phyloP scores from a whole-genome alignment of 768 basidiomycete species.

The Boletellus sp. region DNA sequence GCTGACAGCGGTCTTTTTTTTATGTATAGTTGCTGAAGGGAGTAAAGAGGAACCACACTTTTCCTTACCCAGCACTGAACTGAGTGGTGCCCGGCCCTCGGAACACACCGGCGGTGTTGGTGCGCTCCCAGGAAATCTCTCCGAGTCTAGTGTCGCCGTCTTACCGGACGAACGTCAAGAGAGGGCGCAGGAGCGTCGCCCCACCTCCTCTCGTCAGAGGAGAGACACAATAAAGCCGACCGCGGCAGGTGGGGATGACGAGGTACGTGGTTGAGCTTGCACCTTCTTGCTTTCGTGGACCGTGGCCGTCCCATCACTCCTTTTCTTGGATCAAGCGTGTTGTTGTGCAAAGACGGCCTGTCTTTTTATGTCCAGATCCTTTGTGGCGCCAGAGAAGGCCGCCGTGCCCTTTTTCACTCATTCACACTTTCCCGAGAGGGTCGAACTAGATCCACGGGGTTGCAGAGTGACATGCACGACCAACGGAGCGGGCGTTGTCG shows the following conservation, averaged over 20 bases:
- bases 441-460: too few species aligned
- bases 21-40: constrained; percentile 11
- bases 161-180: constrained; percentile 45
- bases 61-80: constrained; percentile 37
- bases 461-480: background rate
- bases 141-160: constrained; percentile 45
- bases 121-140: constrained; percentile 44
- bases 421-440: background rate
- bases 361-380: background rate
- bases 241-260: background rate
- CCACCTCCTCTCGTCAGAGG: constrained; percentile 8
- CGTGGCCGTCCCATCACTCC: background rate
- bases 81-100: constrained; percentile 29
- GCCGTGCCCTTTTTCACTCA: background rate
- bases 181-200: background rate
- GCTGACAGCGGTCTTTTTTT: constrained; percentile 5
- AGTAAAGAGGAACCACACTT: background rate
- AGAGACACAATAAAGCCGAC: constrained; percentile 16
- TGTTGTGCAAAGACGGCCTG: background rate
- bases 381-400: background rate
- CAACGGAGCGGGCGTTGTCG: background rate
- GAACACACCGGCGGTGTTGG: constrained; percentile 42
- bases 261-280: constrained; percentile 11
- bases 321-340: background rate
- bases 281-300: background rate